Evolutionary conservation across 164 flowering plant species (phyloP).

Genomic region (Euptelea pleiosperma): DNA sequence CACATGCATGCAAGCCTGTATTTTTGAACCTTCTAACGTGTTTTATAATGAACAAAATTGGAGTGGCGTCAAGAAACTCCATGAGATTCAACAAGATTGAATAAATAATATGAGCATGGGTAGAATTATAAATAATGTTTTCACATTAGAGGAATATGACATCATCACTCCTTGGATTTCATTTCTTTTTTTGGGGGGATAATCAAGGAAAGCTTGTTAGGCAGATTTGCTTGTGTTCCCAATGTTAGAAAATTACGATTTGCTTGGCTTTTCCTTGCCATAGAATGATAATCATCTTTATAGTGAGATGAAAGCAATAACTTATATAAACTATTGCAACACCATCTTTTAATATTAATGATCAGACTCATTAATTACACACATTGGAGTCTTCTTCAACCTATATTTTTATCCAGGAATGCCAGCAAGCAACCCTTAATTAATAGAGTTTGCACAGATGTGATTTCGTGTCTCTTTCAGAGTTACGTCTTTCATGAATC

Average conservation of each 20-base stretch:
- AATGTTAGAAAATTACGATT: not conserved
- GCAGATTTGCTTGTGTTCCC: conserved; percentile 3
- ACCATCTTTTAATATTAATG: no score
- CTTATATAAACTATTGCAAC: not conserved
- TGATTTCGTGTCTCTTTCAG: not conserved
- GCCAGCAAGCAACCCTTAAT: conserved; percentile 5
- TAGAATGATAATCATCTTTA: not conserved
- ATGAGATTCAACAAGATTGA: no score
- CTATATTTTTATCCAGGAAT: not conserved
- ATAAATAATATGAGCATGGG: no score
- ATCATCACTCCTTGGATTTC: not conserved
- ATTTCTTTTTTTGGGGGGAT: not conserved
- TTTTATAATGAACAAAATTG: no score
- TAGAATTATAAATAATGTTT: no score
- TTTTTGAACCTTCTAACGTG: no score
- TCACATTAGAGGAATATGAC: conserved; percentile 3
- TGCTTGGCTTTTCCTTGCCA: not conserved
- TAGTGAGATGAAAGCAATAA: not conserved
- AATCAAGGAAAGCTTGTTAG: not conserved
- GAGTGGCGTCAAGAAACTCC: no score
- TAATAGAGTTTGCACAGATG: not conserved
- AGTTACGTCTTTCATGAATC: conserved; percentile 6
- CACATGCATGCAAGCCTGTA: no score
- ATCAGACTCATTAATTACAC: not conserved
- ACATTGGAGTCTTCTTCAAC: conserved; percentile 1